Evolutionary conservation across 306 rosid genomes (phyloP), one percentile per base, ranked within the genome.

Genomic region (Begonia loranthoides): DNA sequence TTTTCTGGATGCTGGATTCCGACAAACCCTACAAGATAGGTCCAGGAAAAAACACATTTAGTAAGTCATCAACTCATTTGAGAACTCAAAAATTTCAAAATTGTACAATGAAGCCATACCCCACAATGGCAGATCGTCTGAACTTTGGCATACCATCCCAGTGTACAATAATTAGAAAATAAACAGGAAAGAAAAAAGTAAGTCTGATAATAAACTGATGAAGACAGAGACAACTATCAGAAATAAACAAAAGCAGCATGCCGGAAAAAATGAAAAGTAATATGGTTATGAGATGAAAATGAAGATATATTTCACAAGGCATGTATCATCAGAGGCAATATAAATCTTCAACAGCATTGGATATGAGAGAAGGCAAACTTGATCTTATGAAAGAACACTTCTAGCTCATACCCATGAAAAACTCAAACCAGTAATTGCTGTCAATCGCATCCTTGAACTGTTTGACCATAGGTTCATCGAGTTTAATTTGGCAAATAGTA

Each of bases 71-170:
- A 63, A 58, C 24, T 15, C 43, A 47, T 58, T 13, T 12, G 24
- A 44, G 51, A 56, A 17, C n/a, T 13, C 33, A 9, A 17, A 39
- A 57, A 46, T 39, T 14, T 13, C 24, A 57, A 13, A 47, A 58
- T 11, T 28, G 33, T 34, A 33, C 1, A 12, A 12, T 28, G 38
- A 59, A 50, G 36, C 60, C 83, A 70, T 89, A 89, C 97, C 95
- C 97, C 95, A 89, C 53, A 89, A 74, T 54, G 97, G 97, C 52
- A 89, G 94, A 67, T 89, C 97, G 61, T 89, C 97, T 89, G 95
- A 64, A 73, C 67, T 73, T 64, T 75, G 36, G 9, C 44, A 70
- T 61, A 63, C 57, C 51, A 67, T 80, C 54, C 12, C 50, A 56
- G 45, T 5, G 14, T 24, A 16, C 52, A 46, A 57, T 10, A 10